Evolutionary conservation across 192 early-diverging fungal genomes (phyloP), one percentile per base, ranked within the genome.

Genomic region (Coemansia sp.): DNA sequence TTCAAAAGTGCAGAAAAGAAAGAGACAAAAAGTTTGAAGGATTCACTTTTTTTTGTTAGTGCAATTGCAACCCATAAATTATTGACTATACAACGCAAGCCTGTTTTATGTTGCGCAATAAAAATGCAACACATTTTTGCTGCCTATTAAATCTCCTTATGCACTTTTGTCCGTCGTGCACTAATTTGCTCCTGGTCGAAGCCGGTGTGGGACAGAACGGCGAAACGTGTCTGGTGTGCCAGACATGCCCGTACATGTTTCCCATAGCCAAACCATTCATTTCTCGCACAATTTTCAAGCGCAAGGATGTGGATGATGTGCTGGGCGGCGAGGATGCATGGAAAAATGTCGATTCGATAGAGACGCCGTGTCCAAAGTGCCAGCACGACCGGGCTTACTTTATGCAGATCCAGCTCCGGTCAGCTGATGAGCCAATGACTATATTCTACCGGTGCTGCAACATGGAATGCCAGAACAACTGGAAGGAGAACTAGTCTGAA

Each of bases 261-360:
- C 86, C 83, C 19, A 87, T 95, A 51, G 74, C 83, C 73, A 58
- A 83, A 82, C 37, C 82, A 75, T 83, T 88, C 42, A 83, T 85
- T 21, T 77, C 83, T 36, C 83, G 87, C 21, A 90, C 88, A 37
- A 71, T 69, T 31, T 84, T 94, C 59, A 85, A 93, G 56, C 79
- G 87, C 47, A 96, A 95, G 68, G 85, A 89, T 75, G 88, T 94
- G 4, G 95, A 98, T 70, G 95, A 98, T 79, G 92, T 98, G 5
- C 75, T 98, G 31, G 94, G 95, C 69, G 92, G 93, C 47, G 90
- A 86, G 37, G 88, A 93, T n/a, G 89, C 87, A 0, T 94, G 93
- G 90, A 87, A 90, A 34, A 93, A 93, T 70, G 93, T 93, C 28
- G 91, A 88, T 62, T 55, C 76, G 55, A 84, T 85, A 3, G 85